Base-by-base conservation (phyloP, 176 grass and related monocot genomes). In the Guadua angustifolia region DNA sequence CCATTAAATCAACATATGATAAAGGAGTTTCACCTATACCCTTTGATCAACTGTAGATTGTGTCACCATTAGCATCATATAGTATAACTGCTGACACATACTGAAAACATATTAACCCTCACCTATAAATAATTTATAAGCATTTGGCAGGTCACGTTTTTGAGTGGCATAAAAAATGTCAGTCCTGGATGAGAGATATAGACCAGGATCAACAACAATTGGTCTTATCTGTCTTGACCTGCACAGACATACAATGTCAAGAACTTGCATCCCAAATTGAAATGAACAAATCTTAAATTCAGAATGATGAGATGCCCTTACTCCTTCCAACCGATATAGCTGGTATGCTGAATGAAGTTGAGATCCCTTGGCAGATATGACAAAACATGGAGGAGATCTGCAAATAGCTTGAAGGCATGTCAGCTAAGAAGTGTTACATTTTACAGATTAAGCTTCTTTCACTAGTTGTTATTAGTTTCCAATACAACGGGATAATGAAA, bases 321-420 rank as follows among this genome's bases (percentile, higher is more conserved):
- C 93, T 98, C 89, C 89, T 87, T 95, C 93, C 91, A 92, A 80
- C 95, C 89, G 46, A 98, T 92, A 86, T 98, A 98, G 88, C 89
- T 92, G 29, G 91, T 74, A 79, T 98, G 95, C 65, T 94, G 91
- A 83, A 98, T 86, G 87, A 98, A 98, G 89, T 93, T 98, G 76
- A 98, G 93, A 87, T 98, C 91, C 74, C 57, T 95, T 13, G 93
- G 93, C 79, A 98, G 42, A 69, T 93, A 98, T 75, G 93, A 98
- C 55, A 95, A 98, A 73, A 98, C 89, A 92, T 98, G 95, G 49
- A 98, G 87, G 21, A 95, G 90, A 88, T 98, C 95, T 98, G 89
- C 51, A 68, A 82, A 87, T 36, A 83, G 86, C 40, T 84, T 59
- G 46, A 61, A 84, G 19, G 75, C 42, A 78, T 71, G 25, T 51